Conservation (phyloP, 1,284 basidiomycete species). For the Fomitopsis schrenkii region DNA sequence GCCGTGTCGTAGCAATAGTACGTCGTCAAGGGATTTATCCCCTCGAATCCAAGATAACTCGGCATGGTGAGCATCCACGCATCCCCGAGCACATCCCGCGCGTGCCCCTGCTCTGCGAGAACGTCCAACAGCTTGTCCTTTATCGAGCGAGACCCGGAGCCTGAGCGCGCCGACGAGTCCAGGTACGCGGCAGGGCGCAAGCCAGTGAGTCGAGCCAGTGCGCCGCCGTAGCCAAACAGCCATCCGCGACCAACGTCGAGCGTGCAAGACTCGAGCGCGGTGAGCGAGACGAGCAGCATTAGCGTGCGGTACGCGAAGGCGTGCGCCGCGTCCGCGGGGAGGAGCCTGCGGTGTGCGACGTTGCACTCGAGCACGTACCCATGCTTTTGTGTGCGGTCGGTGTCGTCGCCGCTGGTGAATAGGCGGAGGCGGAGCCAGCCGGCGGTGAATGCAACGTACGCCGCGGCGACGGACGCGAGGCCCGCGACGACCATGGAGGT, state of each 20-base stretch:
- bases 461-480: background rate
- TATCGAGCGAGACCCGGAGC: constrained; percentile 19
- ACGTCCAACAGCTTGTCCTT: constrained; percentile 37
- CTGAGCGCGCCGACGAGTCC: constrained; percentile 16
- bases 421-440: background rate
- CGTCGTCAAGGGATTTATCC: constrained; percentile 73
- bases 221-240: constrained; percentile 49
- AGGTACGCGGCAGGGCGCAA: constrained; percentile 49
- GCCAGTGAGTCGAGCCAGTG: constrained; percentile 42
- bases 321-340: constrained; percentile 50
- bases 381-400: too few species aligned
- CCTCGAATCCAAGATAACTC: constrained; percentile 61
- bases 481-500: background rate
- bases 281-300: constrained; percentile 56
- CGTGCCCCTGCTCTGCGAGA: constrained; percentile 30
- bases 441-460: background rate
- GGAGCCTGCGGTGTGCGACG: constrained; percentile 54
- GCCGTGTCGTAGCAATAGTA: constrained; percentile 60
- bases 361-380: constrained; percentile 48
- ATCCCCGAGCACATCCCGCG: constrained; percentile 34
- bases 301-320: constrained; percentile 65
- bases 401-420: too few species aligned
- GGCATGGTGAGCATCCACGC: constrained; percentile 80
- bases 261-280: constrained; percentile 45
- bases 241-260: constrained; percentile 49